These are phyloP conservation scores for Caloboletus firmus DNA, from an alignment of 1,284 basidiomycete genomes.

Conservation along the genomic window DNA sequence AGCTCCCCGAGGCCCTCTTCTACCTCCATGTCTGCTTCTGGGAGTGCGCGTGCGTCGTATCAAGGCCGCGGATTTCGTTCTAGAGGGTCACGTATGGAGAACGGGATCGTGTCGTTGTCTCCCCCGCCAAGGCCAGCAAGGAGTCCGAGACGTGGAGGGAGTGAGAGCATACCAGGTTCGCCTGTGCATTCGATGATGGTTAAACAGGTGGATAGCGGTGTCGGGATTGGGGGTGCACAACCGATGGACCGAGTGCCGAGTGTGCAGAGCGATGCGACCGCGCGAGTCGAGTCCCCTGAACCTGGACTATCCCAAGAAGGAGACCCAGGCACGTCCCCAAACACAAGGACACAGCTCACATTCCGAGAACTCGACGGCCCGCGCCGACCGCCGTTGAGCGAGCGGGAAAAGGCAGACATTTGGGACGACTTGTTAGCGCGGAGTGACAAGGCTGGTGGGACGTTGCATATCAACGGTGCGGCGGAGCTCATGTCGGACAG, in stretches of 20 bases:
- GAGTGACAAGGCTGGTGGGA: constrained; percentile 67
- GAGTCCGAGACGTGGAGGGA: constrained; percentile 8
- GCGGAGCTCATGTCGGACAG: constrained; percentile 46
- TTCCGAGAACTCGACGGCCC: constrained; percentile 50
- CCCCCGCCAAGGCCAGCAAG: constrained; percentile 24
- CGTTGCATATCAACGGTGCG: constrained; percentile 52
- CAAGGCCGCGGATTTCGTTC: constrained; percentile 4
- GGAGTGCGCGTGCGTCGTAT: constrained; percentile 9
- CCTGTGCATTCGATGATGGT: constrained; percentile 9
- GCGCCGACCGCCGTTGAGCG: constrained; percentile 45
- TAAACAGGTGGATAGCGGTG: constrained; percentile 5
- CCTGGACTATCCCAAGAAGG: not conserved
- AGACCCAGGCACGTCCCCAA: constrained; percentile 11
- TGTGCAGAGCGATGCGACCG: constrained; percentile 34
- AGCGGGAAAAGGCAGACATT: constrained; percentile 65
- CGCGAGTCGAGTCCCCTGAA: constrained; percentile 20
- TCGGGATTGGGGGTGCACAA: not conserved
- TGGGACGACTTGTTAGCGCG: constrained; percentile 67
- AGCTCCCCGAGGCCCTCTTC: constrained; percentile 12
- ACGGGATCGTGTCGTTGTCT: constrained; percentile 30
- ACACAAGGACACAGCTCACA: constrained; percentile 37
- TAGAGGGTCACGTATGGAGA: constrained; percentile 8
- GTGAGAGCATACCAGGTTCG: constrained; percentile 5
- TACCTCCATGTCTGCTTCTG: constrained; percentile 4
- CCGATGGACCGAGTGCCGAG: constrained; percentile 27